A percentile compares a stretch with the other conserved stretches of the same genome.
phyloP scores from a whole-genome alignment of 345 rosid genomes.

The Anastatica hierochuntica region DNA sequence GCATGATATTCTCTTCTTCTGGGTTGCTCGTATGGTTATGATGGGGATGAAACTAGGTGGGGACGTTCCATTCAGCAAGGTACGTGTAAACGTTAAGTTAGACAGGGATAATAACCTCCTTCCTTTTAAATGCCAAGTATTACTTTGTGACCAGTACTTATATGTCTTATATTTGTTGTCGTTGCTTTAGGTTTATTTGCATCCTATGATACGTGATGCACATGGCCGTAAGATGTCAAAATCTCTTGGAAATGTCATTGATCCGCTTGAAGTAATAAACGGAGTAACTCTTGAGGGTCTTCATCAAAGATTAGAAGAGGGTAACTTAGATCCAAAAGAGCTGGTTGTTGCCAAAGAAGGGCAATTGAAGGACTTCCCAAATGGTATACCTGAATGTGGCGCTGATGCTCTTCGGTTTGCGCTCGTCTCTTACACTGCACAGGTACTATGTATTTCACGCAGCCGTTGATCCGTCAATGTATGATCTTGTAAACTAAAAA shows the following conservation, averaged over 20 bases:
- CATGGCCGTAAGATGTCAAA: conserved; percentile 97
- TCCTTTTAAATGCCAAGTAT: not conserved
- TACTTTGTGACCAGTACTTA: not conserved
- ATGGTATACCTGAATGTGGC: conserved; percentile 95
- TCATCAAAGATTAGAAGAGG: conserved; percentile 66
- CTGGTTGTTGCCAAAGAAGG: conserved; percentile 67
- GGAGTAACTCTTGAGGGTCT: conserved; percentile 83
- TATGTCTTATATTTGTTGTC: not conserved
- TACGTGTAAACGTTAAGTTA: conserved; percentile 20
- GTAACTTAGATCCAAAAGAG: conserved; percentile 76
- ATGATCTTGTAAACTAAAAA: conserved; percentile 3
- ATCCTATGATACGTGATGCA: conserved; percentile 97
- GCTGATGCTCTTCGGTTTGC: conserved; percentile 98
- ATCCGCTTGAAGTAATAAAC: conserved; percentile 87
- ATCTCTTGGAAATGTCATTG: conserved; percentile 84
- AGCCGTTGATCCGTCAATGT: not conserved
- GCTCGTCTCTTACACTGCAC: conserved; percentile 87
- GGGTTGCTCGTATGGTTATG: conserved; percentile 99
- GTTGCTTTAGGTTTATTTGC: conserved; percentile 65
- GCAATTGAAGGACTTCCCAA: conserved; percentile 69
- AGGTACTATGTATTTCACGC: conserved; percentile 40
- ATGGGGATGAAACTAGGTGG: conserved; percentile 75
- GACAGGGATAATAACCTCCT: not conserved
- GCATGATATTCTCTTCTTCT: conserved; percentile 88
- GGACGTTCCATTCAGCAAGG: conserved; percentile 86